Evolutionary conservation across 768 basidiomycete genomes (phyloP).

Genomic region (Sarcodon sp.): DNA sequence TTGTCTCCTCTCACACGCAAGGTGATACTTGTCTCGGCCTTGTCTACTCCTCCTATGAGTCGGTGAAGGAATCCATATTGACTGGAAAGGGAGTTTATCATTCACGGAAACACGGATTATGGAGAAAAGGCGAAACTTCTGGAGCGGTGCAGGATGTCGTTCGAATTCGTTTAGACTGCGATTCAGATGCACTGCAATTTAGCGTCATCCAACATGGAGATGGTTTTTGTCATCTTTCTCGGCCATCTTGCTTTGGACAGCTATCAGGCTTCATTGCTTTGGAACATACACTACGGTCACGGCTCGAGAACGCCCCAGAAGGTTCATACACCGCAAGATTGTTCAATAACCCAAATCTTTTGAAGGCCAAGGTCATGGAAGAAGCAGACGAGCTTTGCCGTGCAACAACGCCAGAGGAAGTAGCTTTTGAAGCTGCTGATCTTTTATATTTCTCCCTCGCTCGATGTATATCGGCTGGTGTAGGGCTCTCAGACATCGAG

Average conservation of each 20-base stretch:
- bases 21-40: constrained; percentile 75
- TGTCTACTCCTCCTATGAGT: constrained; percentile 87
- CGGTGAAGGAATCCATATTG: constrained; percentile 74
- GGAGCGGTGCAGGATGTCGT: constrained; percentile 86
- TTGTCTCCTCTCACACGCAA: constrained; percentile 61
- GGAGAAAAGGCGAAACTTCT: constrained; percentile 95
- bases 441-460: constrained; percentile 86
- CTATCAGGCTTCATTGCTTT: constrained; percentile 68
- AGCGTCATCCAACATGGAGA: constrained; percentile 79
- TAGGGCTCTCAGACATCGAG: constrained; percentile 76
- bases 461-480: constrained; percentile 74
- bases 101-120: constrained; percentile 89
- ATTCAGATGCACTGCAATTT: constrained; percentile 86
- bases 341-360: constrained; percentile 70
- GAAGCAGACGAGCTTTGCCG: constrained; percentile 95
- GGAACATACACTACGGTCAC: constrained; percentile 63
- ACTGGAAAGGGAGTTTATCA: constrained; percentile 93
- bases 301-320: constrained; percentile 66
- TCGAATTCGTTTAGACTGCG: constrained; percentile 80
- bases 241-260: constrained; percentile 78
- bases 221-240: constrained; percentile 90
- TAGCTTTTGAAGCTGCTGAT: constrained; percentile 94
- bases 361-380: constrained; percentile 93
- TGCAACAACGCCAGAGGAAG: constrained; percentile 63
- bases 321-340: constrained; percentile 88